Evolutionary conservation across 768 basidiomycete genomes (phyloP), one percentile per base, ranked within the genome.

Genomic region (Candolleomyces aberdarensis): DNA sequence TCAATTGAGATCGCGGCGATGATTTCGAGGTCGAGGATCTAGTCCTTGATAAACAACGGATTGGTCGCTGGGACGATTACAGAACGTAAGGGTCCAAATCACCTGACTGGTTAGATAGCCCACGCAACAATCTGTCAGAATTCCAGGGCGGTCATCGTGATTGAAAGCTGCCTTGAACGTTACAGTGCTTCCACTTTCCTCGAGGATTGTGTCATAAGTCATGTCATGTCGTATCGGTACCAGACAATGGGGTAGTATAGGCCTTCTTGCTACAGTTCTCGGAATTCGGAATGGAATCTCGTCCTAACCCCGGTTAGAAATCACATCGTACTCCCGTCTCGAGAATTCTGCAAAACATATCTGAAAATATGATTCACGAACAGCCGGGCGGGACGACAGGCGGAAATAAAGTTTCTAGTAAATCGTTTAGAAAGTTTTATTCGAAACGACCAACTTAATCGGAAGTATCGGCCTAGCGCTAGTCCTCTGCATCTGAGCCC

Each of bases 381-480:
- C 36, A 36, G 36, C 36, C 36, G 11, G 11, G 36, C 11, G 11
- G 11, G 36, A 36, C 20, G 20, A 22, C 49, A 50, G 29, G 29
- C 49, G 49, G 20, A 50, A 50, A 50, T 50, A 50, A 50, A 36
- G 29, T 10, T 41, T 32, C 53, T 6, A 39, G 5, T 36, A 36
- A 36, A 7, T 36, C 11, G 31, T 26, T 8, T n/a, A 22, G 50
- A 19, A 15, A 20, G 15, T 26, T 15, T 26, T 7, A 6, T 26
- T 26, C 15, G 31, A 26, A 19, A 13, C 15, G 56, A 39, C 41
- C 19, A 13, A 54, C 41, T 63, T 60, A 63, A 63, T 73, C 69
- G 62, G 73, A 67, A 58, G 69, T 67, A 52, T 73, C 77, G 55
- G 74, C 74, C 57, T 77, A 76, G 20, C 73, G 71, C 53, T 74